These are phyloP conservation scores for Candida bentonensis DNA, from an alignment of 805 yeast species.

Conservation along the genomic window DNA sequence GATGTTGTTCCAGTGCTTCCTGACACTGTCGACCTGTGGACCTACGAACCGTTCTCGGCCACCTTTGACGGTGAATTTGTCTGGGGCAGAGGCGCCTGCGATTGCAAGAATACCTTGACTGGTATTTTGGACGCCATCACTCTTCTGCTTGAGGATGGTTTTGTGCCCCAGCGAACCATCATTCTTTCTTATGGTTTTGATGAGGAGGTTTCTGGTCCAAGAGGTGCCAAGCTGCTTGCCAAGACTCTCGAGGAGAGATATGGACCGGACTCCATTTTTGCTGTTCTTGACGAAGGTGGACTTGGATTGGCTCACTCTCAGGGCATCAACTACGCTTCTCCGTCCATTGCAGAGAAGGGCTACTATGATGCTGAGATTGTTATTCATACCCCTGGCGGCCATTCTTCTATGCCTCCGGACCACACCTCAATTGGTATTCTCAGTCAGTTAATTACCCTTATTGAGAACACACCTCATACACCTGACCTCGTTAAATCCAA, in stretches of 20 bases:
- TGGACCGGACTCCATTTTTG: conserved; percentile 46
- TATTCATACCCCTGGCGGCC: conserved; percentile 59
- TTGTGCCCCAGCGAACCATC: conserved; percentile 42
- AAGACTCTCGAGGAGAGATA: conserved; percentile 34
- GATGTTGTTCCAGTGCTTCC: conserved; percentile 63
- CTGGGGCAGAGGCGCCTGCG: conserved; percentile 64
- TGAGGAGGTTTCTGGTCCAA: conserved; percentile 51
- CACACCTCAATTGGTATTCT: conserved; percentile 71
- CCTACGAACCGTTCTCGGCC: conserved; percentile 51
- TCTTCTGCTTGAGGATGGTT: conserved; percentile 33
- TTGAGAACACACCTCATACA: conserved; percentile 44
- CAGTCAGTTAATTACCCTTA: conserved; percentile 37
- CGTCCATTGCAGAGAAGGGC: conserved; percentile 52
- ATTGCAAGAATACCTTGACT: conserved; percentile 50
- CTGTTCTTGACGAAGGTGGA: conserved; percentile 63
- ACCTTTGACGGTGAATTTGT: conserved; percentile 46
- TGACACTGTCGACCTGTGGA: conserved; percentile 41
- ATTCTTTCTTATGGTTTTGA: conserved; percentile 58
- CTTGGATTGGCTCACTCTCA: conserved; percentile 25
- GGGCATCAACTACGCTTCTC: conserved; percentile 37
- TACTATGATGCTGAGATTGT: conserved; percentile 35
- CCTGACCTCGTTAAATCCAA: conserved; percentile 35
- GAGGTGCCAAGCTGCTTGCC: conserved; percentile 49
- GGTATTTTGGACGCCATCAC: conserved; percentile 53
- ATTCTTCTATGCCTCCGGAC: conserved; percentile 67